These are phyloP conservation scores for Fusarium dimerum DNA, from an alignment of 2,329 filamentous ascomycete species.

Conservation along the genomic window DNA sequence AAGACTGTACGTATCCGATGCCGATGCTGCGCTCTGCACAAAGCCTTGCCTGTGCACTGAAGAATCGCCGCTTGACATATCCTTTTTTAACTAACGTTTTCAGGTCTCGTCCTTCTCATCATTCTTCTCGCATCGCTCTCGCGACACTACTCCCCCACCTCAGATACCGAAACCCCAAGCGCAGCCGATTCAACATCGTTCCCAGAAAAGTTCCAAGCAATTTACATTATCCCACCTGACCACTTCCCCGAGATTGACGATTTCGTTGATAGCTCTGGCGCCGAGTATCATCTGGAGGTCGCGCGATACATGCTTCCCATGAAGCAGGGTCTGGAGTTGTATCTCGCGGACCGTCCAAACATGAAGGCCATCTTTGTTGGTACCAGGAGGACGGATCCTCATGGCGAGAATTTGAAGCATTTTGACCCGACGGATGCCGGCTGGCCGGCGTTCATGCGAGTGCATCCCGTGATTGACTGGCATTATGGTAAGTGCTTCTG, in stretches of 20 bases:
- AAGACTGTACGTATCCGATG: constrained; percentile 62
- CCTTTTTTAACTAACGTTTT: background rate
- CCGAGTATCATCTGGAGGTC: constrained; percentile 73
- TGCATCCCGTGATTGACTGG: constrained; percentile 98
- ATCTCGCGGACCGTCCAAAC: constrained; percentile 63
- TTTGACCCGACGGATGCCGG: constrained; percentile 87
- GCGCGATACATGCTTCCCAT: constrained; percentile 76
- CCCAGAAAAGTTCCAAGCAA: constrained; percentile 64
- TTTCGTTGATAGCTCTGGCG: constrained; percentile 71
- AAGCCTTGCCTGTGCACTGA: background rate
- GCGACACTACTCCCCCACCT: constrained; percentile 33
- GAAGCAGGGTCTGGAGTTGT: constrained; percentile 77
- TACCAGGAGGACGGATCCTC: constrained; percentile 90
- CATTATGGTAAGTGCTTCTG: constrained; percentile 53
- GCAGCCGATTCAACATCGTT: constrained; percentile 25
- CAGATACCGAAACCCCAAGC: constrained; percentile 25
- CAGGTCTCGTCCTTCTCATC: constrained; percentile 79
- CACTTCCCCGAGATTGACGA: constrained; percentile 84
- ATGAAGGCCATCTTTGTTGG: constrained; percentile 61
- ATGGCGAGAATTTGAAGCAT: constrained; percentile 74
- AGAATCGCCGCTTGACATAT: background rate
- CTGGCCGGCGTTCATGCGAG: constrained; percentile 90
- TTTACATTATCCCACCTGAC: constrained; percentile 85
- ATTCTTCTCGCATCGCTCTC: constrained; percentile 73
- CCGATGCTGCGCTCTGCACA: background rate